phyloP scores from a whole-genome alignment of 2,329 filamentous ascomycete genomes.

The Fusarium verrucosum region DNA sequence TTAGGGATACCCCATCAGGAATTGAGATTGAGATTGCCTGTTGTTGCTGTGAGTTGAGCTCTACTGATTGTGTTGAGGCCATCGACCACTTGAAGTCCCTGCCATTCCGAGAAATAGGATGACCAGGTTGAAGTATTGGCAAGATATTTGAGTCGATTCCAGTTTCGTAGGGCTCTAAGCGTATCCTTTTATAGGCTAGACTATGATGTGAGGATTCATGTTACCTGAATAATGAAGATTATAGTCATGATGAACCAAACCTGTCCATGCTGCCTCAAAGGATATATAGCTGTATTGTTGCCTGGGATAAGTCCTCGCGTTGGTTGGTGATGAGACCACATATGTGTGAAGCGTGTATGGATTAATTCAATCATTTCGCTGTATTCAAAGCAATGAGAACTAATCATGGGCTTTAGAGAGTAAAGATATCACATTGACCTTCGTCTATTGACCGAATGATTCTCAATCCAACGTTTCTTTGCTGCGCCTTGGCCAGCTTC shows the following conservation, averaged over 20 bases:
- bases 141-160: background rate
- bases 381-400: background rate
- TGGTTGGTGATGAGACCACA: background rate
- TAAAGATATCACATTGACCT: background rate
- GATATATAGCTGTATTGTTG: no score
- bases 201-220: no score
- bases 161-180: no score
- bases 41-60: background rate
- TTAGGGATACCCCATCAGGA: conserved; percentile 32
- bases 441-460: no score
- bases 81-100: background rate
- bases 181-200: no score
- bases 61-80: background rate
- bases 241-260: no score
- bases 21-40: conserved; percentile 16
- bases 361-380: background rate
- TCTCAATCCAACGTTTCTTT: no score
- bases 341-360: background rate
- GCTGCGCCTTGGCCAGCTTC: no score
- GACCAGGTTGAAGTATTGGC: no score
- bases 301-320: no score
- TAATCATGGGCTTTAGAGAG: background rate
- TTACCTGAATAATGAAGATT: no score
- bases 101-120: background rate
- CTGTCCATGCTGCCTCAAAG: no score